Percentiles rank a stretch among this genome's conserved stretches.
Evolutionary conservation across 441 rosid species (phyloP).

Genomic region (Arabidopsis hybrid): DNA sequence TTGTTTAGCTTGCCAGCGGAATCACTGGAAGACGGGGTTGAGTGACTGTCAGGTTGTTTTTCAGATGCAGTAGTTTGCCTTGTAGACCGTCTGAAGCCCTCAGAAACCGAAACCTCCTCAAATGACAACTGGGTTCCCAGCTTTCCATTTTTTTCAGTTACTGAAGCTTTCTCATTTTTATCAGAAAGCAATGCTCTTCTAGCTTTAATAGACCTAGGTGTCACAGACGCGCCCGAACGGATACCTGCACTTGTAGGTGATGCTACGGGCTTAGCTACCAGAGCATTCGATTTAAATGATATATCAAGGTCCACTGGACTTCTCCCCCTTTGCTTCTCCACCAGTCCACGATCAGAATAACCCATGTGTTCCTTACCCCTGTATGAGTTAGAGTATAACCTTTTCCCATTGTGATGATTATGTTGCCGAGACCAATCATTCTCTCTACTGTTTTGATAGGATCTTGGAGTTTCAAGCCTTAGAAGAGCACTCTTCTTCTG

Average conservation of each 20-base stretch:
- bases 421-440: slow-evolving; percentile 52
- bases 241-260: slow-evolving; percentile 51
- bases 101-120: slow-evolving; percentile 44
- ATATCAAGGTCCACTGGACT: slow-evolving; percentile 83
- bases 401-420: slow-evolving; percentile 49
- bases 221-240: slow-evolving; percentile 46
- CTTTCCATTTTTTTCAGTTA: slow-evolving; percentile 43
- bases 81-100: slow-evolving; percentile 47
- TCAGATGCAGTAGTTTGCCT: slow-evolving; percentile 45
- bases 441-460: slow-evolving; percentile 57
- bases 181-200: slow-evolving; percentile 50
- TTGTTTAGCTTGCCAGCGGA: slow-evolving; percentile 36
- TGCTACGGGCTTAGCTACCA: slow-evolving; percentile 73
- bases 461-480: slow-evolving; percentile 75
- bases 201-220: slow-evolving; percentile 59
- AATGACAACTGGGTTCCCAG: slow-evolving; percentile 39
- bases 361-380: slow-evolving; percentile 60
- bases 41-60: slow-evolving; percentile 38
- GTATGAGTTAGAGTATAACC: slow-evolving; percentile 49
- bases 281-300: slow-evolving; percentile 78
- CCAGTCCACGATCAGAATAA: slow-evolving; percentile 46
- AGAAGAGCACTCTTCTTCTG: slow-evolving; percentile 88
- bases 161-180: slow-evolving; percentile 48
- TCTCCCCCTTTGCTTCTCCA: slow-evolving; percentile 58
- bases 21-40: slow-evolving; percentile 44